Base-by-base conservation (phyloP, 441 rosid genomes). In the Erodium moschatum region DNA sequence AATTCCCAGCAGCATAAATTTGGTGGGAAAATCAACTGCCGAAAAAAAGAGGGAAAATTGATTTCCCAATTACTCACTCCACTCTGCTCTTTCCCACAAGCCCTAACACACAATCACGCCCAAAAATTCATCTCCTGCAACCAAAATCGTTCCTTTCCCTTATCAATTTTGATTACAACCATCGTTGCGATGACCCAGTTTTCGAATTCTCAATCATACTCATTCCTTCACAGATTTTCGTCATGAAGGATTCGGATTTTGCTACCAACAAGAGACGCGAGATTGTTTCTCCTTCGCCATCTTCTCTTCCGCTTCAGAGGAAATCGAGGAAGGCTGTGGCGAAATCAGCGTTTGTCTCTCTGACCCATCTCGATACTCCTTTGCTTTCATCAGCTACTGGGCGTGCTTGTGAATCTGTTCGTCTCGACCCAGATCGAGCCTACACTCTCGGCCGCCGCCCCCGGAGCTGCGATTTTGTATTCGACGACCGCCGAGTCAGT, bases 401-500 rank as follows among this genome's bases (percentile, higher is more conserved):
- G n/a, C 81, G 72, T n/a, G 73, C 85, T 13, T 13, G 82, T 46
- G 68, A 75, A 9, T 84, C 76, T 6, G 12, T 93, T 44, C 68
- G 64, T 29, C 76, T 93, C 6, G 81, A 81, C 65, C 74, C 91
- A n/a, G 83, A 85, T 78, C 75, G 87, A n/a, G 75, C 62, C 2
- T 90, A 85, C 76, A 84, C 85, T 2, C 69, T 93, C 19, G 98
- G 98, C 29, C 87, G 97, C 75, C 69, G 77, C 63, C 52, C 16
- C 50, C 12, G 52, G 18, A 64, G 77, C 65, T 85, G 89, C 60
- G 89, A 87, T 68, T 87, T 85, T 67, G 18, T 78, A 24, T 61
- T 93, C 64, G 62, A 72, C 35, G 81, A 79, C 73, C 79, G 70
- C n/a, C 72, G 72, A 10, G 85, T 90, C 67, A 89, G 98, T 79